phyloP scores from a whole-genome alignment of 345 rosid species.

The Physaria fendleri region DNA sequence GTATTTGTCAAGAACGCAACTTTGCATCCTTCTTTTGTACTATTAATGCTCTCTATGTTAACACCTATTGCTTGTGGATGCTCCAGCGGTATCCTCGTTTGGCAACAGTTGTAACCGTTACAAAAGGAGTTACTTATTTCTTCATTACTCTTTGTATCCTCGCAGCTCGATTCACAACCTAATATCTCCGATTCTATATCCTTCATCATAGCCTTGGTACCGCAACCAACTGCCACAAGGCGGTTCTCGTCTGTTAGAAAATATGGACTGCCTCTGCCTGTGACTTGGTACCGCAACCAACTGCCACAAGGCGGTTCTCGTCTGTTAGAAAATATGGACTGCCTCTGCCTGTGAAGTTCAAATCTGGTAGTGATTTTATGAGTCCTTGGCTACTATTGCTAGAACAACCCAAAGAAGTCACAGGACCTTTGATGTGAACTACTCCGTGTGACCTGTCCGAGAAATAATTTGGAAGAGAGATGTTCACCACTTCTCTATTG shows the following conservation, averaged over 20 bases:
- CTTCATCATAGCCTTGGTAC: neutral
- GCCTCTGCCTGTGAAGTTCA: constrained; percentile 6
- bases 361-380: neutral
- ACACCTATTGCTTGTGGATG: neutral
- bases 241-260: constrained; percentile 1
- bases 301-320: constrained; percentile 21
- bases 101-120: constrained; percentile 38
- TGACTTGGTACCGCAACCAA: constrained; percentile 31
- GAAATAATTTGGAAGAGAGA: neutral
- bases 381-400: neutral
- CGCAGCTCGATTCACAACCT: constrained; percentile 37
- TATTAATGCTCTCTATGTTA: neutral
- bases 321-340: constrained; percentile 2
- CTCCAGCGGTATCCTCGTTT: constrained; percentile 19
- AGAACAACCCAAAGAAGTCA: constrained; percentile 16
- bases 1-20: neutral
- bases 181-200: neutral
- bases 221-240: constrained; percentile 32
- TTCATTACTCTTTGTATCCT: neutral
- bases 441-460: too few relatives aligned
- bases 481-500: constrained; percentile 9
- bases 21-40: neutral
- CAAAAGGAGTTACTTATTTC: constrained; percentile 4
- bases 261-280: constrained; percentile 14
- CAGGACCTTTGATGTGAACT: neutral